A percentile compares a stretch with the other conserved stretches of the same genome.
Conservation (phyloP, 2,329 filamentous ascomycete species). For the Verticillium klebahnii region DNA sequence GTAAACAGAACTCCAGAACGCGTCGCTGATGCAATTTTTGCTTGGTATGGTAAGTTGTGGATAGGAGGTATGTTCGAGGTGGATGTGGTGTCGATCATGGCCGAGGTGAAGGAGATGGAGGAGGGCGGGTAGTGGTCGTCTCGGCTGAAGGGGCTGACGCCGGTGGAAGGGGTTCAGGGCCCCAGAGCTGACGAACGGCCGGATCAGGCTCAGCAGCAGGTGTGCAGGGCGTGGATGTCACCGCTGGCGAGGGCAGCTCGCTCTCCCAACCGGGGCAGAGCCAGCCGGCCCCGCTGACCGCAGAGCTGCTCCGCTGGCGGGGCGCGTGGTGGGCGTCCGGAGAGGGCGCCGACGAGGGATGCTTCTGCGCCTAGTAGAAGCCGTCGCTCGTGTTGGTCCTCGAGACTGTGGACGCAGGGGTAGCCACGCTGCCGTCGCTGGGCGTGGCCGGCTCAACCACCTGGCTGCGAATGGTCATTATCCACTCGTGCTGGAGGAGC, state of each 20-base stretch:
- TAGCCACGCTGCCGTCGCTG: slow-evolving; percentile 44
- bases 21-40: slow-evolving; percentile 16
- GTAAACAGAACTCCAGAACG: slow-evolving; percentile 13
- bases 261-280: neutral
- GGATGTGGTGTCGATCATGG: neutral
- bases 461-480: slow-evolving; percentile 60
- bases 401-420: slow-evolving; percentile 30
- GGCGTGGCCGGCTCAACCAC: slow-evolving; percentile 62
- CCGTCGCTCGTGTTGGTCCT: slow-evolving; percentile 13
- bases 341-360: neutral
- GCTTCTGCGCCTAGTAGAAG: slow-evolving; percentile 12
- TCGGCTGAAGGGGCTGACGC: neutral
- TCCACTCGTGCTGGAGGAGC: slow-evolving; percentile 91
- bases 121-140: neutral
- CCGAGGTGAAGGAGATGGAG: neutral
- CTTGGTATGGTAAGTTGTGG: slow-evolving; percentile 2
- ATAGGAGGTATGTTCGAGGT: neutral
- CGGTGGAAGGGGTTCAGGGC: neutral
- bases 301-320: neutral
- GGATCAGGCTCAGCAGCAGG: neutral
- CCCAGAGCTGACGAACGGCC: neutral
- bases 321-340: neutral
- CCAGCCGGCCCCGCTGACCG: neutral
- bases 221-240: neutral
- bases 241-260: neutral